phyloP scores from a whole-genome alignment of 73 alveolate species.

The Paramecium octaurelia region DNA sequence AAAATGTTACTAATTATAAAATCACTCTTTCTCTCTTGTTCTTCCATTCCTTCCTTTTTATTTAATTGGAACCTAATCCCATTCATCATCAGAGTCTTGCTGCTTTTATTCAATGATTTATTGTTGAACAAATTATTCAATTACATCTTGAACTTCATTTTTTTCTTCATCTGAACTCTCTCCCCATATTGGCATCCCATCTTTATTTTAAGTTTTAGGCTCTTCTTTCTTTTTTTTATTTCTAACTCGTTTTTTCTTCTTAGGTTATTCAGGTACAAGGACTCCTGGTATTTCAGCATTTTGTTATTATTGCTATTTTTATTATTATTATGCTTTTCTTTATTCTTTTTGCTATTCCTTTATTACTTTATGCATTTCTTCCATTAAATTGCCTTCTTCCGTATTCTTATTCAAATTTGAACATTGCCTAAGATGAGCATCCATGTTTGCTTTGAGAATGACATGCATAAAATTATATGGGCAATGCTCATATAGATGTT shows the following conservation, averaged over 20 bases:
- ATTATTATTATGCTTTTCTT: neutral
- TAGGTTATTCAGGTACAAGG: neutral
- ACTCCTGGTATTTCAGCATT: neutral
- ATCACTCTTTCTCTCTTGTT: neutral
- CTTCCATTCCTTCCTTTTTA: neutral
- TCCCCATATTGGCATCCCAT: neutral
- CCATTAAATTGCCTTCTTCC: neutral
- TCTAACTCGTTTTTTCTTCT: neutral
- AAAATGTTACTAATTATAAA: neutral
- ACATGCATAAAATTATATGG: neutral
- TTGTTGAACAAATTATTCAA: neutral
- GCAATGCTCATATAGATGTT: neutral
- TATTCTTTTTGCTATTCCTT: neutral
- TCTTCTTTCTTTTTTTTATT: neutral
- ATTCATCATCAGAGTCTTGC: neutral
- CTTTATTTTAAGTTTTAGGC: neutral
- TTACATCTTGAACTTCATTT: neutral
- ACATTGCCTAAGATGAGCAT: neutral
- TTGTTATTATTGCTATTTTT: neutral
- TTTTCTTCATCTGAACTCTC: neutral
- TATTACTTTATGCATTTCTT: neutral
- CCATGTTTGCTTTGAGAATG: neutral
- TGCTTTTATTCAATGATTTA: neutral
- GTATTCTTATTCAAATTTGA: neutral
- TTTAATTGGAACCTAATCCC: neutral